Evolutionary conservation across 1,139 yeast species (phyloP), one percentile per base, ranked within the genome.

Genomic region (Groenewaldozyma auringiensis): DNA sequence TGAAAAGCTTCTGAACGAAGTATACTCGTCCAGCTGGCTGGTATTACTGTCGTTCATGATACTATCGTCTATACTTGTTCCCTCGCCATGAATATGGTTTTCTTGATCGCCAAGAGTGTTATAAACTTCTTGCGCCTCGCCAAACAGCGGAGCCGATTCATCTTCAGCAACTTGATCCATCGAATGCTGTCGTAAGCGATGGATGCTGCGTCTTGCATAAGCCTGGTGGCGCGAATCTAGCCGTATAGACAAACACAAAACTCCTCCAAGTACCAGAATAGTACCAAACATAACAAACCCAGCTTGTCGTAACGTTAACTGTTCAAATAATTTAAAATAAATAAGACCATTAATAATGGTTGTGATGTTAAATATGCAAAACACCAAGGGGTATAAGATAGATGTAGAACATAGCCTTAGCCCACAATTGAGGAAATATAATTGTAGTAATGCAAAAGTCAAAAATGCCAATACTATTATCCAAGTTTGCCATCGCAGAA

Each of bases 341-440:
- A 79, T 70, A 48, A 86, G 64, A 37, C 88, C 92, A 60, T 87
- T 88, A 47, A 81, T 63, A 55, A 87, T 80, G 54, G 85, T 83
- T 51, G 78, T 71, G 47, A 85, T 67, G 64, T 86, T 88, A 70
- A 83, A 88, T 38, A 86, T 79, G 64, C 94, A 82, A 62, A 88
- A 88, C 44, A 89, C 85, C 51, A 88, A 69, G 0, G 96, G 96
- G 59, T 87, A 88, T 36, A 88, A 69, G 13, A 86, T 75, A 6
- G 92, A 79, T 0, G 96, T 86, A 45, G 89, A 79, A 40, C 83
- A 75, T 53, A 76, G 74, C 40, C 81, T 74, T 47, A 88, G 70
- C 0, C 94, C 95, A 54, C 78, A 70, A 63, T 87, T 86, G 51
- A 87, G 74, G 34, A 85, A 79, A 47, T 77, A 79, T 43, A 88